These are phyloP conservation scores for Acorus calamus DNA, from an alignment of 106 monocot species.

Conservation along the genomic window DNA sequence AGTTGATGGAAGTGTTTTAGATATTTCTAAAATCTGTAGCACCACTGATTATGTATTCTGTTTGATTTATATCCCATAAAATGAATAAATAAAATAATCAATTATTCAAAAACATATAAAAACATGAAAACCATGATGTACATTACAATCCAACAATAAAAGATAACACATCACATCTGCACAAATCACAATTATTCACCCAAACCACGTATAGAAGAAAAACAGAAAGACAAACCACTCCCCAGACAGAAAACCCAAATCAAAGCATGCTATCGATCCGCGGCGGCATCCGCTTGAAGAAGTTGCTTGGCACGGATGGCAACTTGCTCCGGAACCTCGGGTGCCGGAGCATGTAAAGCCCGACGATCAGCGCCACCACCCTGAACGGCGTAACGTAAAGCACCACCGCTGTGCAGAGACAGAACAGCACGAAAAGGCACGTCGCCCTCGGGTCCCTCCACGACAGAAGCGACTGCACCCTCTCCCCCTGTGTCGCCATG, in stretches of 20 bases:
- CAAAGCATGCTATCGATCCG: constrained; percentile 36
- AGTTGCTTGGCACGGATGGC: constrained; percentile 33
- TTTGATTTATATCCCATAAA: too few relatives aligned
- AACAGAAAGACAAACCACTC: too few relatives aligned
- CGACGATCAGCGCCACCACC: constrained; percentile 15
- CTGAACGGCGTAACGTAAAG: constrained; percentile 19
- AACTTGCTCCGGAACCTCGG: constrained; percentile 32
- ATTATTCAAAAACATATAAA: too few relatives aligned
- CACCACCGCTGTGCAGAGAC: constrained; percentile 10
- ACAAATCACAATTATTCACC: too few relatives aligned
- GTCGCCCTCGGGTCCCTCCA: constrained; percentile 26
- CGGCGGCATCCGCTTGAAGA: constrained; percentile 36
- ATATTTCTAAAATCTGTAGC: too few relatives aligned
- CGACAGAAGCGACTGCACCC: constrained; percentile 15
- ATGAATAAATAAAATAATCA: too few relatives aligned
- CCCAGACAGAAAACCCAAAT: neutral
- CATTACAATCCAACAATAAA: too few relatives aligned
- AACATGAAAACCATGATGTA: too few relatives aligned
- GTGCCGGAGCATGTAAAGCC: constrained; percentile 20
- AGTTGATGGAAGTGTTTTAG: too few relatives aligned
- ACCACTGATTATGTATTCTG: too few relatives aligned
- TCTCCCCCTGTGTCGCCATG: constrained; percentile 26
- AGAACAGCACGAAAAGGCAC: constrained; percentile 9
- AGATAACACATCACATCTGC: too few relatives aligned
- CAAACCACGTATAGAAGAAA: too few relatives aligned